Evolutionary conservation across 441 rosid species (phyloP), one percentile per base, ranked within the genome.

Genomic region (Isatis lusitanica): DNA sequence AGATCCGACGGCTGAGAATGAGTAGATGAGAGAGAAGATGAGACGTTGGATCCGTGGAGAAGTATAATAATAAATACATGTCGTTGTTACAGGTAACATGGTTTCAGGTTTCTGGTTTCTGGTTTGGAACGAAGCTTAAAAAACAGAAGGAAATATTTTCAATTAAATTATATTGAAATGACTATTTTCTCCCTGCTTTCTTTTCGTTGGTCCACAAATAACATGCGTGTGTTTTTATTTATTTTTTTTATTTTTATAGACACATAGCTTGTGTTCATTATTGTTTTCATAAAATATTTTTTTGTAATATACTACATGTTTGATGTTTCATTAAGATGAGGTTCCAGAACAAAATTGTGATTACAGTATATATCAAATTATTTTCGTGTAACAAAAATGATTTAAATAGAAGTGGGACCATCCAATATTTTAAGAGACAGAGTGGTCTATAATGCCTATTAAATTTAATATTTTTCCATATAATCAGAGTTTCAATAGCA

Each of bases 1-100:
- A 55, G 63, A 89, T 83, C 87, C 0, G 16, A 78, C 90, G 87
- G 85, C 18, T 42, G 65, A 60, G 61, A 68, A 53, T 40, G 61
- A 42, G 15, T 62, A 17, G 6, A 0, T 7, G 24, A 63, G 55
- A 59, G 50, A 36, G 24, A 42, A 55, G 80, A 46, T 74, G 36
- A 61, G 48, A 83, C 89, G 86, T 79, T 38, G 18, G 81, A 79
- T 82, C 68, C 7, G n/a, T 12, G 24, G 46, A 72, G 31, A 66
- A 66, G 55, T 15, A 52, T 35, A 31, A 58, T 69, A 74, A 80
- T 73, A 28, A 79, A 74, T 70, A 73, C 74, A 70, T 82, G 82
- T 82, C 82, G 79, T 71, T 53, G 59, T 61, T 58, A 62, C 74
- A 67, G 83, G 85, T 72, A 78, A 80, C 63, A 80, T 58, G 66